Evolutionary conservation across 1,284 basidiomycete genomes (phyloP), one percentile per base, ranked within the genome.

Genomic region (Sporisorium sorghi): DNA sequence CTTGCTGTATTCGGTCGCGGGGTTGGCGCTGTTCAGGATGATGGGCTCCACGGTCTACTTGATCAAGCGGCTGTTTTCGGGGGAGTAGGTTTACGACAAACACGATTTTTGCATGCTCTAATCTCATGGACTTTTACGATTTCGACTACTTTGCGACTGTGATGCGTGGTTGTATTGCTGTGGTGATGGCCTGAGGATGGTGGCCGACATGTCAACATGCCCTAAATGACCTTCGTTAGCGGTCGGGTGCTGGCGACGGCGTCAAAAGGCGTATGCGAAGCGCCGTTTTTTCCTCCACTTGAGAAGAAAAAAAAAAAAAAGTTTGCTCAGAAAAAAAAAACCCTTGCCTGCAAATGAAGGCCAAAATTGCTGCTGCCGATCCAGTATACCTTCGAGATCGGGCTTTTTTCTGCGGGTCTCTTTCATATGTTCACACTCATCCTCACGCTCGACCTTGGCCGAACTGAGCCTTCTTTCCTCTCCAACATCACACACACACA

Each of bases 1-100:
- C 46, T 46, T 83, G 43, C 71, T 83, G 48, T 83, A 83, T 35
- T 62, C 66, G 2, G 80, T 83, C 1, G 79, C 82, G 0, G 81
- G 62, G 0, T 57, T 83, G 28, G 76, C 81, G 17, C 49, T 71
- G 40, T 77, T 83, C 61, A 62, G 82, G 26, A 69, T 83, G 57
- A 50, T 62, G 19, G 80, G 77, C 5, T 62, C 70, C 17, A 73
- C 73, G 14, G 58, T 73, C 17, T 79, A 80, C 48, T 50, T 79
- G 28, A 51, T 73, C 67, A 79, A 81, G 67, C 49, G 79, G 23
- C 66, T 81, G 17, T 79, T 81, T 53, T 74, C 78, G 10, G 79
- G 79, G 39, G 78, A 79, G 39, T 80, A 58, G 47, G 6, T 19
- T 21, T 21, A 49, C 19, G 30, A 23, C 7, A 17, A 14, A 8